Evolutionary conservation across 2,329 filamentous ascomycete species (phyloP).

Genomic region (Lachnum nothofagi): DNA sequence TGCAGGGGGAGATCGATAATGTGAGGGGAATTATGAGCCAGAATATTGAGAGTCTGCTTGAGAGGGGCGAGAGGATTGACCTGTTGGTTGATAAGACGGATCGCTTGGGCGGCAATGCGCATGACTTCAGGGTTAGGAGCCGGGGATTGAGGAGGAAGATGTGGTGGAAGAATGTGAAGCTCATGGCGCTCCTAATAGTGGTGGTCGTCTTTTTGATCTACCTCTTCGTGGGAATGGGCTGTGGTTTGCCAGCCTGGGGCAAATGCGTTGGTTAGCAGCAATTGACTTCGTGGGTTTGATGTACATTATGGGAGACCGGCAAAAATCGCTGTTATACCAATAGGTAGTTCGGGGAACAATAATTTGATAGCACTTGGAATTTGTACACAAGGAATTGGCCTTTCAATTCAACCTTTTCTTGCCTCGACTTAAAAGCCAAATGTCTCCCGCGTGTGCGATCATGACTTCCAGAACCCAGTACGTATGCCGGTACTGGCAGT

Average conservation of each 20-base stretch:
- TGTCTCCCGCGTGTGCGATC: no score
- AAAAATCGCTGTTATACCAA: neutral
- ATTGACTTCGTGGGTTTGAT: neutral
- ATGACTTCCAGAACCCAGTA: no score
- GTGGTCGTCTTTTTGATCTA: slow-evolving; percentile 70
- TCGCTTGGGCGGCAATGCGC: slow-evolving; percentile 76
- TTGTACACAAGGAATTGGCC: neutral
- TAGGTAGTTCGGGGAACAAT: neutral
- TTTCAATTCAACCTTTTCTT: neutral
- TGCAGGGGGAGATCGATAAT: slow-evolving; percentile 85
- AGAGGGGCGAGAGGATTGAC: slow-evolving; percentile 89
- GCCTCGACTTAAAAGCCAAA: neutral
- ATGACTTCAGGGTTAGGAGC: slow-evolving; percentile 85
- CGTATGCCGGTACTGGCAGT: no score
- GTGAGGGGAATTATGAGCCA: slow-evolving; percentile 90
- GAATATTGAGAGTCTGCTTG: slow-evolving; percentile 85
- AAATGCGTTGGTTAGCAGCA: slow-evolving; percentile 28
- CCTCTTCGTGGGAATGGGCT: slow-evolving; percentile 66
- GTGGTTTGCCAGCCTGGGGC: slow-evolving; percentile 56
- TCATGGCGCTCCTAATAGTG: slow-evolving; percentile 75
- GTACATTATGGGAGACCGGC: slow-evolving; percentile 1
- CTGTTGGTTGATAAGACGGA: slow-evolving; percentile 96
- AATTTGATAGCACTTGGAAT: neutral
- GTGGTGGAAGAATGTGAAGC: slow-evolving; percentile 99
- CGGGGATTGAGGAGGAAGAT: slow-evolving; percentile 82